phyloP scores from a whole-genome alignment of 306 rosid genomes.

The Echinosophora koreensis region DNA sequence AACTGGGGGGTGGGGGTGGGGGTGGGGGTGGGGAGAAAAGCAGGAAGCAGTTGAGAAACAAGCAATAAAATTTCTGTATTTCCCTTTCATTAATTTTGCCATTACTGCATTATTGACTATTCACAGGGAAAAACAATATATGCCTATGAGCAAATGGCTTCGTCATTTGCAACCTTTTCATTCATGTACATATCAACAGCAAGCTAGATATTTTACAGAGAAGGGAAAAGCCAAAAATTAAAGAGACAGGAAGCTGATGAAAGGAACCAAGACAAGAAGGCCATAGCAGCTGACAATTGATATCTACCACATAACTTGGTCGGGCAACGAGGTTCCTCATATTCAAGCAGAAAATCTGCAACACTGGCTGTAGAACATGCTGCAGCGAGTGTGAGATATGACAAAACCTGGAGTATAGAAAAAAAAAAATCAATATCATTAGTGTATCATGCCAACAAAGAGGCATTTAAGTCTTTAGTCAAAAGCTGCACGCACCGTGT shows the following conservation, averaged over 20 bases:
- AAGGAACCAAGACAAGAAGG: constrained; percentile 91
- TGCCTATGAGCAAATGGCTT: constrained; percentile 45
- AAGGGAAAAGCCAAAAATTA: constrained; percentile 85
- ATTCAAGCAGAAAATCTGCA: constrained; percentile 58
- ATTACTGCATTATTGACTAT: constrained; percentile 35
- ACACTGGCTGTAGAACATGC: constrained; percentile 86
- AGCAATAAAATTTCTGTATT: background rate
- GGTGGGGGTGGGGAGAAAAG: background rate
- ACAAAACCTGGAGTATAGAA: constrained; percentile 64
- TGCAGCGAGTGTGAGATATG: constrained; percentile 77
- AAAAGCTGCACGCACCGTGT: constrained; percentile 63
- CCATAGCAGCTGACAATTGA: constrained; percentile 87
- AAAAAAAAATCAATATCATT: constrained; percentile 20
- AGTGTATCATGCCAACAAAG: constrained; percentile 12
- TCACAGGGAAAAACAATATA: constrained; percentile 31
- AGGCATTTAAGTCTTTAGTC: constrained; percentile 1
- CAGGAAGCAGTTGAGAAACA: constrained; percentile 6
- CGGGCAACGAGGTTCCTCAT: constrained; percentile 57
- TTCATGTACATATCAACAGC: constrained; percentile 35
- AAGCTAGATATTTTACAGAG: constrained; percentile 52
- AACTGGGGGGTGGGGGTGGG: too few relatives aligned
- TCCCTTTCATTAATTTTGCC: background rate
- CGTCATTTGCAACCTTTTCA: constrained; percentile 43
- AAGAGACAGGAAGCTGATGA: constrained; percentile 72
- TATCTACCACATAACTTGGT: constrained; percentile 71